Evolutionary conservation across 2,329 filamentous ascomycete species (phyloP).

Genomic region (Claviceps africana): DNA sequence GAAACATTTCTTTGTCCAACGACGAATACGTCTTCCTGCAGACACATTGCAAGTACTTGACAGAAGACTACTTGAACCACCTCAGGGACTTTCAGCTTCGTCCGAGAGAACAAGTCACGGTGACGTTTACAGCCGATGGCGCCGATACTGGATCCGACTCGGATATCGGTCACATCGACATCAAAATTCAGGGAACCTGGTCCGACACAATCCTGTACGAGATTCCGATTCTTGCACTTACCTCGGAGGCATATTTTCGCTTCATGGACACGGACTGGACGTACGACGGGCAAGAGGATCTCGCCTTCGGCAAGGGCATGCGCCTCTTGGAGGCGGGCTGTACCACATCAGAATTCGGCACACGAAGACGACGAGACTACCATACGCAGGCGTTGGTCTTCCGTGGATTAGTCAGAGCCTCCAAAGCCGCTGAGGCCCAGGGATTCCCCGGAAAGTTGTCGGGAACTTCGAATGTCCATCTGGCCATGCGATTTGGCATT

Average conservation of each 20-base stretch:
- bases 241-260: constrained; percentile 93
- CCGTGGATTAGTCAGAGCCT: constrained; percentile 67
- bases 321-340: constrained; percentile 70
- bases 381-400: constrained; percentile 90
- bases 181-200: constrained; percentile 73
- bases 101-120: constrained; percentile 64
- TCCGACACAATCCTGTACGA: constrained; percentile 95
- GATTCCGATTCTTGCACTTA: constrained; percentile 81
- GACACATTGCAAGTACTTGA: constrained; percentile 68
- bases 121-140: constrained; percentile 47
- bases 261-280: constrained; percentile 92
- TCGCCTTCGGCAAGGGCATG: constrained; percentile 69
- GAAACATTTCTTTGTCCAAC: constrained; percentile 60
- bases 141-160: constrained; percentile 47
- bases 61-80: constrained; percentile 62
- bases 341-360: constrained; percentile 87
- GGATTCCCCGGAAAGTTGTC: constrained; percentile 60
- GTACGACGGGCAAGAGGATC: constrained; percentile 73
- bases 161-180: constrained; percentile 59
- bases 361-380: constrained; percentile 77
- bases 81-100: constrained; percentile 69
- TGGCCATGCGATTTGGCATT: constrained; percentile 85
- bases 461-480: constrained; percentile 91
- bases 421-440: constrained; percentile 50
- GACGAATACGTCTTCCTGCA: constrained; percentile 73